A percentile compares a stretch with the other conserved stretches of the same genome.
phyloP scores from a whole-genome alignment of 495 filamentous ascomycete genomes.

The Trichoderma gamsii region DNA sequence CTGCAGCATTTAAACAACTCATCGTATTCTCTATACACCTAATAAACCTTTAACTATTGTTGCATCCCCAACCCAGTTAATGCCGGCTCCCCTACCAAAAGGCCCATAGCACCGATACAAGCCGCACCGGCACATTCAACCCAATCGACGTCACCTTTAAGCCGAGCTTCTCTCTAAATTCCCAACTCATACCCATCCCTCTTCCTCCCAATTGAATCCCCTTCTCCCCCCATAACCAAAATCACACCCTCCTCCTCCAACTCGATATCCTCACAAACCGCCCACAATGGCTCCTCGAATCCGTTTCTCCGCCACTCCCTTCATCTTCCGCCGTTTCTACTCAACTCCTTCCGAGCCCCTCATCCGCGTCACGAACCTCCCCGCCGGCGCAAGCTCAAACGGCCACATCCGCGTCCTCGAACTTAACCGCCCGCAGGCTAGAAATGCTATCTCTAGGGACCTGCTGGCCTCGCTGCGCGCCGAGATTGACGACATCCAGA shows the following conservation, averaged over 20 bases:
- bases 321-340: constrained; percentile 18
- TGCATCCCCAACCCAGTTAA: background rate
- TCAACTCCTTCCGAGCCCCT: constrained; percentile 45
- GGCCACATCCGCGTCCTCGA: constrained; percentile 84
- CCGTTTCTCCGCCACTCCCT: background rate
- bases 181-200: background rate
- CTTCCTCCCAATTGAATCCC: background rate
- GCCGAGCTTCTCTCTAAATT: background rate
- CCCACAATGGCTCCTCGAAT: constrained; percentile 13
- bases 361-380: constrained; percentile 64
- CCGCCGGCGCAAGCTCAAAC: constrained; percentile 48
- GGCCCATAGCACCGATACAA: background rate
- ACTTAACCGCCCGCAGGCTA: constrained; percentile 73
- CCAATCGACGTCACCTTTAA: constrained; percentile 2
- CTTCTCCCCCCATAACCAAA: background rate
- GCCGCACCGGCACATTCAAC: constrained; percentile 8
- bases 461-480: constrained; percentile 63
- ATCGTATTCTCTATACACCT: too few relatives aligned
- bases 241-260: background rate
- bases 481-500: constrained; percentile 62
- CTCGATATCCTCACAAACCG: background rate
- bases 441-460: constrained; percentile 81
- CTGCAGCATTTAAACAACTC: too few relatives aligned
- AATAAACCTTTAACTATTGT: background rate
- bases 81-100: background rate